Percentiles rank a stretch among this genome's conserved stretches.
Evolutionary conservation across 805 yeast genomes (phyloP).

Genomic region (Ogataea corticis): DNA sequence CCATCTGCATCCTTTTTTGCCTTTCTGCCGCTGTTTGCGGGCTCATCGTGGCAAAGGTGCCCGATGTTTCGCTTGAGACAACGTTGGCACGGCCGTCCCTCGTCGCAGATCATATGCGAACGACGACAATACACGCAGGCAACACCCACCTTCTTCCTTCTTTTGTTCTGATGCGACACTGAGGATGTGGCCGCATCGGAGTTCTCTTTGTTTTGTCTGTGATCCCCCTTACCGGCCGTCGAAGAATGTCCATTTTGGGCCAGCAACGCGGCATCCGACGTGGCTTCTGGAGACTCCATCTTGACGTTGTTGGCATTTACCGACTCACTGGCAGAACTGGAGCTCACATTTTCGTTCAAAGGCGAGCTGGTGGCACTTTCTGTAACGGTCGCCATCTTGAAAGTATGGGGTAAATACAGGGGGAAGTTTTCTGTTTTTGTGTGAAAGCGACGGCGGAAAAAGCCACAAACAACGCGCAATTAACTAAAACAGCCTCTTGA

Average conservation of each 20-base stretch:
- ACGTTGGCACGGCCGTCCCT: slow-evolving; percentile 70
- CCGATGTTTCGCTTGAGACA: slow-evolving; percentile 87
- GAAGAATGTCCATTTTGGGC: slow-evolving; percentile 2
- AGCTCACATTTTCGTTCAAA: not conserved
- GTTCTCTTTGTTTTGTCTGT: no score
- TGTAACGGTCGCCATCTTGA: not conserved
- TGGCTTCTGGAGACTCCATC: slow-evolving; percentile 3
- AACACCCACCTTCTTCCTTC: slow-evolving; percentile 52
- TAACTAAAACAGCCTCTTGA: no score
- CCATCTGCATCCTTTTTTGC: slow-evolving; percentile 6
- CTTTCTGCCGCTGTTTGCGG: slow-evolving; percentile 39
- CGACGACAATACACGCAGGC: slow-evolving; percentile 93
- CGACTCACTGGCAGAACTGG: not conserved
- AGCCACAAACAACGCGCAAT: no score
- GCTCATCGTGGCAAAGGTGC: slow-evolving; percentile 81
- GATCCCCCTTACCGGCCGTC: not conserved
- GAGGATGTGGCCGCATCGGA: no score
- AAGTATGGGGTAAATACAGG: slow-evolving; percentile 8
- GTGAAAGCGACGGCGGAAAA: no score
- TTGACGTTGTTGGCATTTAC: not conserved
- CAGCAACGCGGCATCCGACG: no score
- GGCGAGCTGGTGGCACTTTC: not conserved
- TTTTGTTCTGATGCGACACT: slow-evolving; percentile 7
- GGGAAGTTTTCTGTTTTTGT: no score
- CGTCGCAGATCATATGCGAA: slow-evolving; percentile 93